Percentiles rank a stretch among this genome's conserved stretches.
Evolutionary conservation across 2,329 filamentous ascomycete genomes (phyloP).

Genomic region (Nigrospora osmanthi): DNA sequence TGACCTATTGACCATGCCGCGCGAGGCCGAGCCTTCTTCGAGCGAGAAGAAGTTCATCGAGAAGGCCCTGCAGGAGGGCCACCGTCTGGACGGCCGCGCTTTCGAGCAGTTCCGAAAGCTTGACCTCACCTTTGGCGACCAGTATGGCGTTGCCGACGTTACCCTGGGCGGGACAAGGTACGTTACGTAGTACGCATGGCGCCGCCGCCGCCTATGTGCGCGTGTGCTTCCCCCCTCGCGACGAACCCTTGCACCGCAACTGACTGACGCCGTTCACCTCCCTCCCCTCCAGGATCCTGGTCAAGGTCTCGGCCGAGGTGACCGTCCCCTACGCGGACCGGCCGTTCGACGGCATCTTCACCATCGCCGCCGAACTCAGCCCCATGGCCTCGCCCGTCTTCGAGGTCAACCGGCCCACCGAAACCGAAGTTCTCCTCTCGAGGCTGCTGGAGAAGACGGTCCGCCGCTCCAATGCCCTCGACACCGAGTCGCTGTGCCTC

Average conservation of each 20-base stretch:
- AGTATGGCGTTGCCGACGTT: slow-evolving; percentile 85
- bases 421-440: slow-evolving; percentile 78
- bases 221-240: neutral
- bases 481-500: slow-evolving; percentile 93
- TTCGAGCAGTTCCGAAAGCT: slow-evolving; percentile 75
- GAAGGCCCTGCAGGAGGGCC: slow-evolving; percentile 71
- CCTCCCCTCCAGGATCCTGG: slow-evolving; percentile 69
- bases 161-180: slow-evolving; percentile 85
- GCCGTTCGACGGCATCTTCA: slow-evolving; percentile 93
- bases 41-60: slow-evolving; percentile 83
- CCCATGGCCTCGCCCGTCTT: slow-evolving; percentile 89
- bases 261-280: slow-evolving; percentile 5
- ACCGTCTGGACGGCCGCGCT: slow-evolving; percentile 76
- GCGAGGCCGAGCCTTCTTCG: slow-evolving; percentile 82
- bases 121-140: slow-evolving; percentile 75
- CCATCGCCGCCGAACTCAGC: slow-evolving; percentile 82
- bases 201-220: neutral
- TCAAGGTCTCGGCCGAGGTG: slow-evolving; percentile 81
- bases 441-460: slow-evolving; percentile 90
- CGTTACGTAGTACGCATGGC: slow-evolving; percentile 10
- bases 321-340: slow-evolving; percentile 78
- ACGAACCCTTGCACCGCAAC: too few relatives aligned
- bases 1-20: slow-evolving; percentile 66
- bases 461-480: slow-evolving; percentile 82
- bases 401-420: slow-evolving; percentile 75